phyloP scores from a whole-genome alignment of 768 basidiomycete species.

The Lentinula detonsa region DNA sequence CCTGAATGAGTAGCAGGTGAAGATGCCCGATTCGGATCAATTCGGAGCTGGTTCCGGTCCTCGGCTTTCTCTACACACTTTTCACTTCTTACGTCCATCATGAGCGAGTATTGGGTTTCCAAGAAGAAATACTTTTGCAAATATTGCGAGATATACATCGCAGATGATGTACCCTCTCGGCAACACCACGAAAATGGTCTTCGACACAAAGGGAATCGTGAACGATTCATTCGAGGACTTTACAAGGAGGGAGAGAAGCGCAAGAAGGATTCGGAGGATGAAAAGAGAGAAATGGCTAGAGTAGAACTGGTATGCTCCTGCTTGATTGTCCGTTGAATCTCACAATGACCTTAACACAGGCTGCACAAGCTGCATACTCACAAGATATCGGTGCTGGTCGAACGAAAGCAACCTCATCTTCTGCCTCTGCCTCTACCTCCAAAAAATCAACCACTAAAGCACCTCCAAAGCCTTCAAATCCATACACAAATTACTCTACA shows the following conservation, averaged over 20 bases:
- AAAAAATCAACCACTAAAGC: constrained; percentile 33
- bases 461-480: constrained; percentile 48
- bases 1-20: no score
- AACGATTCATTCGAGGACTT: constrained; percentile 84
- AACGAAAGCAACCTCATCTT: constrained; percentile 29
- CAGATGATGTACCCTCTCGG: constrained; percentile 91
- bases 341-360: constrained; percentile 32
- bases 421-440: constrained; percentile 20
- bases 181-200: constrained; percentile 91
- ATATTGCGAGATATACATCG: constrained; percentile 95
- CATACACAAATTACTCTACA: constrained; percentile 83
- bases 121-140: constrained; percentile 93
- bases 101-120: constrained; percentile 93
- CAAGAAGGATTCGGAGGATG: constrained; percentile 80
- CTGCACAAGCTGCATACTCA: constrained; percentile 75
- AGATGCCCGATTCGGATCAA: neutral
- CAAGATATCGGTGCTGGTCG: constrained; percentile 69
- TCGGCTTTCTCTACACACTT: neutral
- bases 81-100: constrained; percentile 22
- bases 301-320: constrained; percentile 64
- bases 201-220: constrained; percentile 90
- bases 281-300: constrained; percentile 78
- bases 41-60: no score
- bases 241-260: constrained; percentile 92
- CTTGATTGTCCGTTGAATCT: neutral